Conservation (phyloP, 1,284 basidiomycete species). For the Cutaneotrichosporon mucoides region DNA sequence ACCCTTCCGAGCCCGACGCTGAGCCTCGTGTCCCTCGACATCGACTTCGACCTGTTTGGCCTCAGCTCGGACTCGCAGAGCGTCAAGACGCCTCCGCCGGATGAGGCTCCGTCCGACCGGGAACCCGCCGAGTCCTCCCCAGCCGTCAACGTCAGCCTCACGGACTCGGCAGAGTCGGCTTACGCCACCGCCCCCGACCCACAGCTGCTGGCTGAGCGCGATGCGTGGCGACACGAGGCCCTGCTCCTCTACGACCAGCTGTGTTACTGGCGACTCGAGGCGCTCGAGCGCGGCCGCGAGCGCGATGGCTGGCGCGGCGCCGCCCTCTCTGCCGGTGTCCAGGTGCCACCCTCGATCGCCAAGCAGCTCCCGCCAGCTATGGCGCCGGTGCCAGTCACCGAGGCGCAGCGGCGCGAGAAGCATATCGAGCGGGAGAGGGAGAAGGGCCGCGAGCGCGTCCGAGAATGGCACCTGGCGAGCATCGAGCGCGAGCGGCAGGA, state of each 20-base stretch:
- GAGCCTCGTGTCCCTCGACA: background rate
- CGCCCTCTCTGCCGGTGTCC: background rate
- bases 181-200: background rate
- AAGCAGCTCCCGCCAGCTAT: background rate
- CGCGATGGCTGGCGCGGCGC: background rate
- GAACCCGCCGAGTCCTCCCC: background rate
- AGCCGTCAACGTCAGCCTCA: too few relatives aligned
- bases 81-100: background rate
- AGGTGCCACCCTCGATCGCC: background rate
- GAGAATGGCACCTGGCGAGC: background rate
- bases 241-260: slow-evolving; percentile 2
- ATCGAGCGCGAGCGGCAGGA: background rate
- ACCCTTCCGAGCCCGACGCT: background rate
- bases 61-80: background rate
- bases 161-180: too few relatives aligned
- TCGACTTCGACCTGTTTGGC: slow-evolving; percentile 2
- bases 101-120: too few relatives aligned
- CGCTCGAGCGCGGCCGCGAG: slow-evolving; percentile 2
- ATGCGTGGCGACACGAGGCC: slow-evolving; percentile 1
- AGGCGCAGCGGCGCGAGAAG: background rate
- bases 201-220: background rate
- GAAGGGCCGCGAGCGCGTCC: background rate
- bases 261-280: slow-evolving; percentile 2
- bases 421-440: background rate
- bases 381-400: background rate